Percentiles rank a stretch among this genome's conserved stretches.
Conservation (phyloP, 139 green algal species). For the Marvania coccoides region DNA sequence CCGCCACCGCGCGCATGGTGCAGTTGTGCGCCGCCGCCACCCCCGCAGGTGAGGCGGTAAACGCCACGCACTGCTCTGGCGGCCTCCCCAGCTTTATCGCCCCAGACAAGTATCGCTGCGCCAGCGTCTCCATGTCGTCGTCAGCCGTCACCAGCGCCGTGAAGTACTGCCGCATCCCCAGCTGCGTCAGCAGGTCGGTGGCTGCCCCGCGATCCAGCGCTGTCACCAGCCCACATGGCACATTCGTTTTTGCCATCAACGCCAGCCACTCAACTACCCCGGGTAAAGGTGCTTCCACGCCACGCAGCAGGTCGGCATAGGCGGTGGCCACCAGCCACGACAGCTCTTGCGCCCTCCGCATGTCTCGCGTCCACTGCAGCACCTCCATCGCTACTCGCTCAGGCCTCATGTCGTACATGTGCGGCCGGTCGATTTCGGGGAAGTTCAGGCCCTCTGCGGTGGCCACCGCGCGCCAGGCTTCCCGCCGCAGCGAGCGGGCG, state of each 20-base stretch:
- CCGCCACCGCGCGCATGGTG: conserved; percentile 70
- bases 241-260: conserved; percentile 41
- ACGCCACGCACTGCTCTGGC: conserved; percentile 77
- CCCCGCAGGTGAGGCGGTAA: conserved; percentile 51
- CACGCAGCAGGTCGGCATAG: conserved; percentile 31
- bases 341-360: conserved; percentile 38
- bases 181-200: conserved; percentile 35
- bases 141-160: conserved; percentile 44
- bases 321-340: conserved; percentile 41
- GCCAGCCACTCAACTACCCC: conserved; percentile 61
- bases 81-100: conserved; percentile 73
- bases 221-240: conserved; percentile 63
- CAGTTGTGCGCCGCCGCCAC: conserved; percentile 87
- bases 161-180: conserved; percentile 57
- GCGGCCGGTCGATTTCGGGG: conserved; percentile 9
- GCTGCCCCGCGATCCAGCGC: conserved; percentile 32
- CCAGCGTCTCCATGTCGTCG: conserved; percentile 77
- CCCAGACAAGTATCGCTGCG: conserved; percentile 65
- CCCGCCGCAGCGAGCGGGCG: conserved; percentile 26
- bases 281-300: conserved; percentile 7
- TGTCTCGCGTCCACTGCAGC: conserved; percentile 60
- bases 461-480: conserved; percentile 59
- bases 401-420: conserved; percentile 40
- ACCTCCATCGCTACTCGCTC: conserved; percentile 53
- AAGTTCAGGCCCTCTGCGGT: conserved; percentile 29